Evolutionary conservation across 2,329 filamentous ascomycete species (phyloP).

Genomic region (Phialophora macrospora): DNA sequence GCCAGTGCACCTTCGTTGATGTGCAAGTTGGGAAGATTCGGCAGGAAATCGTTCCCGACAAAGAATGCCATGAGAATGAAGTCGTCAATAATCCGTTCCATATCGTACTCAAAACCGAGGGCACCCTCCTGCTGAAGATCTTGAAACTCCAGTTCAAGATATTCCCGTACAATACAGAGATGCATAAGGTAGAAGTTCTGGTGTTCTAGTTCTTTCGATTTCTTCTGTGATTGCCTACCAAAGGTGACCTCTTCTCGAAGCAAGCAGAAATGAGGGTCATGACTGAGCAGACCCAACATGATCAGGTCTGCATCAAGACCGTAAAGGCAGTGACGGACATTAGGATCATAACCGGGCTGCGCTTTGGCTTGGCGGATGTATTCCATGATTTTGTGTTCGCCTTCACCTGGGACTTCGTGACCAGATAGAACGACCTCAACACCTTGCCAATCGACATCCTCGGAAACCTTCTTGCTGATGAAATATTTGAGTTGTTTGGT

Average conservation of each 20-base stretch:
- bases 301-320: constrained; percentile 97
- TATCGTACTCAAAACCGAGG: constrained; percentile 80
- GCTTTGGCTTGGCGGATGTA: constrained; percentile 98
- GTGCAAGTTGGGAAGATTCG: constrained; percentile 92
- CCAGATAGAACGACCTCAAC: constrained; percentile 95
- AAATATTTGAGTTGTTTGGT: constrained; percentile 96
- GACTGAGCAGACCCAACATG: constrained; percentile 95
- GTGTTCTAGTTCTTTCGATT: constrained; percentile 95
- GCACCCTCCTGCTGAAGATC: constrained; percentile 76
- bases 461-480: constrained; percentile 96
- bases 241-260: constrained; percentile 98
- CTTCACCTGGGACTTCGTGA: constrained; percentile 96
- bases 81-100: constrained; percentile 97
- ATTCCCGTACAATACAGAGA: constrained; percentile 95
- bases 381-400: constrained; percentile 99
- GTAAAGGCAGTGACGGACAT: constrained; percentile 95
- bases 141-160: constrained; percentile 95
- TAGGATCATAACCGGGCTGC: constrained; percentile 88
- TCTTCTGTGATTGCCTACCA: constrained; percentile 81
- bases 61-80: constrained; percentile 99
- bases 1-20: constrained; percentile 98
- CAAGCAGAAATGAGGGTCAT: constrained; percentile 97
- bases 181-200: constrained; percentile 99
- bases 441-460: constrained; percentile 96
- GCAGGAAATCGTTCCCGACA: constrained; percentile 98